phyloP scores from a whole-genome alignment of 805 yeast genomes.

The Spathaspora passalidarum region DNA sequence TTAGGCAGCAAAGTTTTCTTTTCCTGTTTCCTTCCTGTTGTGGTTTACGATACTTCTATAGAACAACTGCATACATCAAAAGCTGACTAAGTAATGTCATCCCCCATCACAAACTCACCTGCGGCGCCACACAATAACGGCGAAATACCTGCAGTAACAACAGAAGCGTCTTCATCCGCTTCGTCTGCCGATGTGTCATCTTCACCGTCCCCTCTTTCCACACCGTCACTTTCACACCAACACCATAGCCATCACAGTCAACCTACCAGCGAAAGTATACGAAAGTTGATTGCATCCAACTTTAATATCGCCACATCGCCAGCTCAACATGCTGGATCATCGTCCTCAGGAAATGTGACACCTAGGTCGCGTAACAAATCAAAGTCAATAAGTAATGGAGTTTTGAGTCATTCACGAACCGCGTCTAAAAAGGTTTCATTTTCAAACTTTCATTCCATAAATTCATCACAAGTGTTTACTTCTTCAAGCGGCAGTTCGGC shows the following conservation, averaged over 20 bases:
- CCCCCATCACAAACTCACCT: neutral
- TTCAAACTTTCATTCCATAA: constrained; percentile 10
- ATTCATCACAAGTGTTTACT: constrained; percentile 6
- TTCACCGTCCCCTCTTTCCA: neutral
- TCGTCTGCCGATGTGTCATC: neutral
- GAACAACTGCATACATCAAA: neutral
- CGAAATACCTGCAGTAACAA: neutral
- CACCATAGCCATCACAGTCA: constrained; percentile 5
- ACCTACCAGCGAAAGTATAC: constrained; percentile 8
- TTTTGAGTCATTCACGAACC: constrained; percentile 11
- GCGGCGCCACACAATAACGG: neutral
- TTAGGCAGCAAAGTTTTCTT: neutral
- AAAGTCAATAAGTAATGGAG: constrained; percentile 16
- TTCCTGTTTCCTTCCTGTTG: neutral
- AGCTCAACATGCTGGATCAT: neutral
- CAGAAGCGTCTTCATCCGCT: neutral
- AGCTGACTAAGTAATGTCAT: neutral
- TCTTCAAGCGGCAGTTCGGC: constrained; percentile 8
- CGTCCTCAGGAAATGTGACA: neutral
- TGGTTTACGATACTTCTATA: neutral
- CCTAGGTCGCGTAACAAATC: constrained; percentile 11
- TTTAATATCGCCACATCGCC: neutral
- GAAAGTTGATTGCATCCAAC: constrained; percentile 7
- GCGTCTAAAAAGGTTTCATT: constrained; percentile 15
- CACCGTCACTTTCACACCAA: neutral